phyloP scores from a whole-genome alignment of 495 filamentous ascomycete genomes.

The Hypoxylon trugodes region DNA sequence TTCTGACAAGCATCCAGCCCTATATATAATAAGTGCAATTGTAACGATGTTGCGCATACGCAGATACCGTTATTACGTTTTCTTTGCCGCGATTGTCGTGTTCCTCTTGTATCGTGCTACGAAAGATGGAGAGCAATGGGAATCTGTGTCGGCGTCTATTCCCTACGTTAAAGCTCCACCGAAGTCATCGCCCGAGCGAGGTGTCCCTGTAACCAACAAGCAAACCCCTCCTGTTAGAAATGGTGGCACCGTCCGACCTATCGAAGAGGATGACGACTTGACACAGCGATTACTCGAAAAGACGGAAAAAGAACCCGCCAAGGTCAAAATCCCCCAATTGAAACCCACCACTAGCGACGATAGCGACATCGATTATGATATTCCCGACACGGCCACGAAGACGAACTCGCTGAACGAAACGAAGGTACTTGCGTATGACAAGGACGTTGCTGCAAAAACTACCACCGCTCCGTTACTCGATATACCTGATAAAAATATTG shows the following conservation, averaged over 20 bases:
- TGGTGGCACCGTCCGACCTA: conserved; percentile 6
- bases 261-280: conserved; percentile 26
- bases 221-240: conserved; percentile 14
- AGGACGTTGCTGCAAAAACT: conserved; percentile 50
- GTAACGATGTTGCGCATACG: conserved; percentile 75
- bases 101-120: conserved; percentile 73
- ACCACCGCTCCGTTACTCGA: conserved; percentile 46
- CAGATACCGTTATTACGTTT: conserved; percentile 76
- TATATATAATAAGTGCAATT: conserved; percentile 5
- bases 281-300: conserved; percentile 25
- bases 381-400: conserved; percentile 14
- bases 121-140: conserved; percentile 57
- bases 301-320: conserved; percentile 14
- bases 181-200: conserved; percentile 35
- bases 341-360: conserved; percentile 42
- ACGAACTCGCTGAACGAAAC: conserved; percentile 34
- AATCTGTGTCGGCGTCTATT: conserved; percentile 45
- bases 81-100: conserved; percentile 71
- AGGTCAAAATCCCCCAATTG: conserved; percentile 50
- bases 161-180: conserved; percentile 24
- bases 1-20: neutral
- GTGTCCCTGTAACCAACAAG: conserved; percentile 23
- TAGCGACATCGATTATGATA: conserved; percentile 23
- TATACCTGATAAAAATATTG: conserved; percentile 45
- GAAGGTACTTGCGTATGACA: conserved; percentile 49